Conservation (phyloP, 805 yeast species). For the Ogataea kodamae region DNA sequence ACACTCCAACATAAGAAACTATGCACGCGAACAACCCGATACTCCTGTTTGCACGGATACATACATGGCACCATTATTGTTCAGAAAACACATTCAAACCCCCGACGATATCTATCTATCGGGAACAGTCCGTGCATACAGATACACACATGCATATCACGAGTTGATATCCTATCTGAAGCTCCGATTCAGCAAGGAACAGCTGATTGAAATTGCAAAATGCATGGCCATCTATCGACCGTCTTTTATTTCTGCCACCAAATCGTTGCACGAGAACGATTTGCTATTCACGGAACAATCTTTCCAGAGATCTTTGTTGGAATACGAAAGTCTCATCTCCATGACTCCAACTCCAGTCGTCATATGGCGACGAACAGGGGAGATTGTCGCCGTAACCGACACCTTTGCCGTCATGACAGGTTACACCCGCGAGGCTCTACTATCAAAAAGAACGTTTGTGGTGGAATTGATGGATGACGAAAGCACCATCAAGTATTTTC, state of each 20-base stretch:
- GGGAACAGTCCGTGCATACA: constrained; percentile 44
- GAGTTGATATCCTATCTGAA: constrained; percentile 54
- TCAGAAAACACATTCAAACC: constrained; percentile 53
- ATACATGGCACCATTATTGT: constrained; percentile 54
- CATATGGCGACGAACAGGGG: constrained; percentile 85
- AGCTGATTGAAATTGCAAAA: constrained; percentile 44
- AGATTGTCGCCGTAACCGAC: constrained; percentile 72
- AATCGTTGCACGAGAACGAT: constrained; percentile 68
- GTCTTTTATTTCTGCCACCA: constrained; percentile 72
- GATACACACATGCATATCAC: constrained; percentile 62
- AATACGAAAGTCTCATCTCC: constrained; percentile 51
- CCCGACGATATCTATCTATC: constrained; percentile 48
- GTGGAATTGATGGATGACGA: constrained; percentile 82
- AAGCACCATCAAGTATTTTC: constrained; percentile 67
- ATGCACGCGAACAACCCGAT: constrained; percentile 41
- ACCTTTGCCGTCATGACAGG: constrained; percentile 72
- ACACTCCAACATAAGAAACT: constrained; percentile 50
- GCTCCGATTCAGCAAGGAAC: constrained; percentile 42
- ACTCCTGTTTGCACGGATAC: constrained; percentile 38
- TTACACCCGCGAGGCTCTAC: constrained; percentile 51
- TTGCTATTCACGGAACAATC: constrained; percentile 58
- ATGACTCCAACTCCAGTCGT: constrained; percentile 75
- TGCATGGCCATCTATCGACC: constrained; percentile 68
- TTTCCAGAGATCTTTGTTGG: constrained; percentile 53
- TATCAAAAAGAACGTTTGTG: constrained; percentile 62